A percentile compares a stretch with the other conserved stretches of the same genome.
Evolutionary conservation across 139 green algal species (phyloP).

Genomic region (Astrephomene gubernaculifera): DNA sequence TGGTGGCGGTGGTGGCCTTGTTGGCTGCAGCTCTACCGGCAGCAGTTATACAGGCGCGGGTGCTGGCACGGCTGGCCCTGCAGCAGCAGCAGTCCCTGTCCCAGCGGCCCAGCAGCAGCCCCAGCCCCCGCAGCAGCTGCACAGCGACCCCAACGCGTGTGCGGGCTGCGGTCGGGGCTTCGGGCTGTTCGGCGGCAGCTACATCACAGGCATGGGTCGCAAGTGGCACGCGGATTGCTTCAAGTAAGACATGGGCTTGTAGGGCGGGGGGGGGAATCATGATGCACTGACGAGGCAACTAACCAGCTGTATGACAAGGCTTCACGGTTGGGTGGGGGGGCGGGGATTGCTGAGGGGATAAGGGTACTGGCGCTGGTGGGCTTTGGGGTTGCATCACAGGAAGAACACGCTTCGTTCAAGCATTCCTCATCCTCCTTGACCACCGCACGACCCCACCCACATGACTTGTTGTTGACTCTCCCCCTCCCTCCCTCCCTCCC

Average conservation of each 20-base stretch:
- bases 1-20: neutral
- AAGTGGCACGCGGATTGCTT: constrained; percentile 67
- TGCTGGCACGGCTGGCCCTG: neutral
- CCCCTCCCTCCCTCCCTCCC: neutral
- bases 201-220: constrained; percentile 51
- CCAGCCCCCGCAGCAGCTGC: constrained; percentile 22
- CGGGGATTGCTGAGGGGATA: too few relatives aligned
- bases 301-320: too few relatives aligned
- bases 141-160: constrained; percentile 43
- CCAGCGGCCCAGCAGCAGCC: too few relatives aligned
- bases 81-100: neutral
- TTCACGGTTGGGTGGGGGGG: too few relatives aligned
- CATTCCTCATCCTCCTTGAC: too few relatives aligned
- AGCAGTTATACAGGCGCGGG: neutral
- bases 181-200: constrained; percentile 12
- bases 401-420: too few relatives aligned
- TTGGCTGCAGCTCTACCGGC: neutral
- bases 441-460: too few relatives aligned
- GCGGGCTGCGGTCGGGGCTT: constrained; percentile 53
- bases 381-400: too few relatives aligned
- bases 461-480: too few relatives aligned
- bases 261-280: too few relatives aligned
- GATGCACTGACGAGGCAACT: too few relatives aligned
- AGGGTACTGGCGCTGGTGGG: too few relatives aligned
- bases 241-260: constrained; percentile 24